Conservation (phyloP, 352 stramenopile species). For the Phytophthora sp. region DNA sequence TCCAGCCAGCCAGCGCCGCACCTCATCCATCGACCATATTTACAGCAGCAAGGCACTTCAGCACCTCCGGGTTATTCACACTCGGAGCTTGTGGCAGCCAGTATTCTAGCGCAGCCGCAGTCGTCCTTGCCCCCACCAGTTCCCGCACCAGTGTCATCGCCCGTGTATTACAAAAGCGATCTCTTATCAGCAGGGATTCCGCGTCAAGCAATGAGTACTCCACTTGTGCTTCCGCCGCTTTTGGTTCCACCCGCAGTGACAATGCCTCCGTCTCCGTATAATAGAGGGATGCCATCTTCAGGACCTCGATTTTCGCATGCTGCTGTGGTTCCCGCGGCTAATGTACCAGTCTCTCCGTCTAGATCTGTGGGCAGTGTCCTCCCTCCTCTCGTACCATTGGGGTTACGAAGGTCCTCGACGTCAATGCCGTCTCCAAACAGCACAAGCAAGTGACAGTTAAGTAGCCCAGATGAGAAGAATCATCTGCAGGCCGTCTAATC, state of each 20-base stretch:
- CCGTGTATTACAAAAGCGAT: constrained; percentile 9
- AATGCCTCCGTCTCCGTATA: constrained; percentile 7
- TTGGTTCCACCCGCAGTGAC: constrained; percentile 9
- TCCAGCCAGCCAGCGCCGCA: neutral
- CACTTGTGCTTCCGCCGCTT: constrained; percentile 29
- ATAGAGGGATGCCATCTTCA: constrained; percentile 7
- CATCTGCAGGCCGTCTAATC: constrained; percentile 8
- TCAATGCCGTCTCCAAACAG: constrained; percentile 14
- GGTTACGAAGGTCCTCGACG: constrained; percentile 1
- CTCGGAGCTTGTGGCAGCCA: constrained; percentile 40
- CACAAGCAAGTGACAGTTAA: constrained; percentile 13
- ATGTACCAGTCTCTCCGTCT: constrained; percentile 4
- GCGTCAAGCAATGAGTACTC: constrained; percentile 1
- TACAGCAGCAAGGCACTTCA: constrained; percentile 17
- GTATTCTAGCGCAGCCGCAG: constrained; percentile 29
- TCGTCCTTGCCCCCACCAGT: neutral
- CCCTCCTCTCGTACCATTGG: constrained; percentile 18
- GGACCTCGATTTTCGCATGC: constrained; percentile 3
- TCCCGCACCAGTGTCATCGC: neutral
- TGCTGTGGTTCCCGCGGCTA: neutral
- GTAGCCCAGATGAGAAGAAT: constrained; percentile 3
- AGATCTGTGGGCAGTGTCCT: constrained; percentile 16
- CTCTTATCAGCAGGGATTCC: neutral
- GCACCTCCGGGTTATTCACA: constrained; percentile 26
- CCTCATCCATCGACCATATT: constrained; percentile 6